A percentile compares a stretch with the other conserved stretches of the same genome.
phyloP scores from a whole-genome alignment of 257 asterid species.

The Marsdenia floribunda region DNA sequence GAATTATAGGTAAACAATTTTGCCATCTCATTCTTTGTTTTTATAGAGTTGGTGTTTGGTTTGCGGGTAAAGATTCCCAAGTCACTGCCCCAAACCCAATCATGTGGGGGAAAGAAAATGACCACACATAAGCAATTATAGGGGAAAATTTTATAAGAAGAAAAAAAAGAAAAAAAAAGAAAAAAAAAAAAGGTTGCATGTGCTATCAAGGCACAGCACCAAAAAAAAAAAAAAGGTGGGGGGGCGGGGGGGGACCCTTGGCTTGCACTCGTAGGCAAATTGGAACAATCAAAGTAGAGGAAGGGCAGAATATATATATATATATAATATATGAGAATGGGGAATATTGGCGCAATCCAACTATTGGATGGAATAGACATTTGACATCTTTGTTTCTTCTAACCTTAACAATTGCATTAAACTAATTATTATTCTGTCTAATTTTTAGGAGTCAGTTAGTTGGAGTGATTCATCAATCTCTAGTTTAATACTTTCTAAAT shows the following conservation, averaged over 20 bases:
- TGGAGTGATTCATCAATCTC: neutral
- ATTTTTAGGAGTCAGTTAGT: neutral
- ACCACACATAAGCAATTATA: neutral
- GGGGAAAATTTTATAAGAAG: no score
- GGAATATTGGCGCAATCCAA: neutral
- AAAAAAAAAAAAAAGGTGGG: no score
- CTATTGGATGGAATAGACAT: neutral
- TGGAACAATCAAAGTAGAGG: neutral
- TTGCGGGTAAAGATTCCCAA: neutral
- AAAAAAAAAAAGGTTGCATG: slow-evolving; percentile 1
- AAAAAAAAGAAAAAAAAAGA: no score
- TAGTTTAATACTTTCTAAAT: no score
- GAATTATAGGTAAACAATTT: neutral
- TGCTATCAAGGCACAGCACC: neutral
- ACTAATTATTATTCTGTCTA: neutral
- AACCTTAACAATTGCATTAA: neutral
- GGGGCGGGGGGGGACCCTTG: neutral
- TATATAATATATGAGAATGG: no score
- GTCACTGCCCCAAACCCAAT: neutral
- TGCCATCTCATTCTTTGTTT: neutral
- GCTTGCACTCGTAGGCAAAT: neutral
- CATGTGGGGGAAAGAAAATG: neutral
- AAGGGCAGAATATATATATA: neutral
- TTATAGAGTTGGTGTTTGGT: neutral
- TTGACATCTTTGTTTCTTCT: neutral